Percentiles rank a stretch among this genome's conserved stretches.
Evolutionary conservation across 345 rosid genomes (phyloP).

Genomic region (Hirschfeldia incana): DNA sequence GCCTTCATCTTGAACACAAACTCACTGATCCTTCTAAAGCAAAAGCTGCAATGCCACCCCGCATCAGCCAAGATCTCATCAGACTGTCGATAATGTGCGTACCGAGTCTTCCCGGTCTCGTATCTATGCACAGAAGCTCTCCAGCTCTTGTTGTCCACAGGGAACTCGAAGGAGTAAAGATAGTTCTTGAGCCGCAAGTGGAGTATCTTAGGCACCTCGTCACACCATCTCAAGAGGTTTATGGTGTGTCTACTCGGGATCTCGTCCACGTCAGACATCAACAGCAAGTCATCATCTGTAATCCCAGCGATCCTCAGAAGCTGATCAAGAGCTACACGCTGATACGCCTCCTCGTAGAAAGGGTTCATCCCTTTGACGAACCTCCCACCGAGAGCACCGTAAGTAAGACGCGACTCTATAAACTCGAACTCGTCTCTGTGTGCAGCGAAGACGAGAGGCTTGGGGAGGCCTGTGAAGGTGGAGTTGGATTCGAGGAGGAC

Average conservation of each 20-base stretch:
- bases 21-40: constrained; percentile 65
- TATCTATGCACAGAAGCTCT: constrained; percentile 84
- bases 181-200: constrained; percentile 79
- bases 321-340: constrained; percentile 76
- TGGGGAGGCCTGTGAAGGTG: constrained; percentile 71
- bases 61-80: constrained; percentile 72
- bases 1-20: constrained; percentile 82
- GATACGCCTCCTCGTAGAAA: constrained; percentile 82
- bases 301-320: constrained; percentile 75
- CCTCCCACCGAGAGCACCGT: constrained; percentile 69
- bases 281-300: constrained; percentile 77
- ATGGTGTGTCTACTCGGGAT: constrained; percentile 88
- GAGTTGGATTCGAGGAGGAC: constrained; percentile 82
- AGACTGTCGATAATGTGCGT: constrained; percentile 76
- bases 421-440: constrained; percentile 67
- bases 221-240: constrained; percentile 87
- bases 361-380: constrained; percentile 80
- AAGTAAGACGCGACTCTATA: constrained; percentile 73
- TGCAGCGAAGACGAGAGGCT: constrained; percentile 61
- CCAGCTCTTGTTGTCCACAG: constrained; percentile 79
- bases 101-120: constrained; percentile 61
- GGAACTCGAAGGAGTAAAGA: constrained; percentile 82
- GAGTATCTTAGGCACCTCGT: constrained; percentile 63
- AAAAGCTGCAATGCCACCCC: constrained; percentile 89
- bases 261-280: constrained; percentile 95